Evolutionary conservation across 2,329 filamentous ascomycete species (phyloP).

Genomic region (Cladorrhinum sp.): DNA sequence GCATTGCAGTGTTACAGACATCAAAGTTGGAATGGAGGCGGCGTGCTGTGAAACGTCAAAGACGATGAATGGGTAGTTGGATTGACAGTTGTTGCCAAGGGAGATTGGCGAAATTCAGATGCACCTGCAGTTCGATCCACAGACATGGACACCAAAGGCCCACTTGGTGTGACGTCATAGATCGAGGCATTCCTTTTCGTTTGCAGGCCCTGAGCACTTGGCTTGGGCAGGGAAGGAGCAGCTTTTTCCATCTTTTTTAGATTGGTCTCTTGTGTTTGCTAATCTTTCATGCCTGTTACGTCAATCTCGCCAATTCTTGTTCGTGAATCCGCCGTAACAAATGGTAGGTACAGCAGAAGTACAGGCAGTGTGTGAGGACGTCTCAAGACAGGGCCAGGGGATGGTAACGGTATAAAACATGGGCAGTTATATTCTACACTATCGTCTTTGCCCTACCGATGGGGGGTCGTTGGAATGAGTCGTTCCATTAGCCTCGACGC

Average conservation of each 20-base stretch:
- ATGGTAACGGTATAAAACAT: background rate
- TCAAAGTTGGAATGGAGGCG: background rate
- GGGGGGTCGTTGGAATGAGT: background rate
- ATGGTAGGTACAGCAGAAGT: background rate
- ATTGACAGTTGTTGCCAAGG: background rate
- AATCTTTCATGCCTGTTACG: slow-evolving; percentile 10
- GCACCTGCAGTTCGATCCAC: slow-evolving; percentile 6
- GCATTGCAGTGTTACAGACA: background rate
- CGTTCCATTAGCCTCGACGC: background rate
- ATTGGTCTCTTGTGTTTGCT: slow-evolving; percentile 4
- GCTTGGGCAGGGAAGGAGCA: background rate
- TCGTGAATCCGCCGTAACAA: background rate
- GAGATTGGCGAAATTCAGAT: slow-evolving; percentile 2
- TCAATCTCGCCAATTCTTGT: slow-evolving; percentile 8
- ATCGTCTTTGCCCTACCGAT: background rate
- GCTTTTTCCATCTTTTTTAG: background rate
- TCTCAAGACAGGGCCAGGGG: background rate
- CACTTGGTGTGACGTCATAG: slow-evolving; percentile 20
- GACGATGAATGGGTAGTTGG: background rate
- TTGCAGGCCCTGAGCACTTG: slow-evolving; percentile 4
- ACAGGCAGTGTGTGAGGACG: no score
- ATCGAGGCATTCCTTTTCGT: slow-evolving; percentile 13
- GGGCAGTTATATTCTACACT: background rate
- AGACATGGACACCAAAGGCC: background rate
- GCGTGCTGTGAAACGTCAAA: background rate